Percentiles rank a stretch among this genome's conserved stretches.
phyloP scores from a whole-genome alignment of 2,329 filamentous ascomycete genomes.

The Massarina eburnea region DNA sequence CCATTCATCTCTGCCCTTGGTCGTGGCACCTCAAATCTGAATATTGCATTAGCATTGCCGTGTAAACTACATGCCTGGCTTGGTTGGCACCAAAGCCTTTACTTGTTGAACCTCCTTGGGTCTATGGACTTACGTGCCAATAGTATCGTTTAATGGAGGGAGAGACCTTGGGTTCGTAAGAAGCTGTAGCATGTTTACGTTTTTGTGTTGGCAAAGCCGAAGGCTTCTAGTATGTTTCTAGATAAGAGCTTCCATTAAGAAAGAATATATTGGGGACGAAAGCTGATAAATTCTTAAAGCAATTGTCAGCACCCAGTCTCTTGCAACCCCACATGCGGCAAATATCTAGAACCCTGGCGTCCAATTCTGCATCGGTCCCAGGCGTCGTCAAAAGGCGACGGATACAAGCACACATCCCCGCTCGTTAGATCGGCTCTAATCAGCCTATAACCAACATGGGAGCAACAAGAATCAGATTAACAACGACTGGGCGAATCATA shows the following conservation, averaged over 20 bases:
- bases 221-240: background rate
- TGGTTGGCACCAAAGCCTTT: too few species aligned
- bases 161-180: background rate
- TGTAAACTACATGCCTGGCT: background rate
- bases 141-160: slow-evolving; percentile 1
- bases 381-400: slow-evolving; percentile 2
- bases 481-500: slow-evolving; percentile 7
- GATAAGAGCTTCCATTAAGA: too few species aligned
- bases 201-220: background rate
- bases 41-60: slow-evolving; percentile 12
- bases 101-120: too few species aligned
- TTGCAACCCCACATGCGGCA: slow-evolving; percentile 9
- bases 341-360: slow-evolving; percentile 10
- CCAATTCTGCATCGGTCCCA: background rate
- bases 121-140: slow-evolving; percentile 5
- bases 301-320: background rate
- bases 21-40: background rate
- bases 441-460: slow-evolving; percentile 4
- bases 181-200: slow-evolving; percentile 2
- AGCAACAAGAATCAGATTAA: slow-evolving; percentile 10
- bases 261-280: too few species aligned
- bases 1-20: slow-evolving; percentile 9
- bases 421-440: slow-evolving; percentile 5
- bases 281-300: background rate
- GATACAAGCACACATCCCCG: slow-evolving; percentile 4